Conservation (phyloP, 1,139 yeast species). For the Wickerhamomyces sp. region DNA sequence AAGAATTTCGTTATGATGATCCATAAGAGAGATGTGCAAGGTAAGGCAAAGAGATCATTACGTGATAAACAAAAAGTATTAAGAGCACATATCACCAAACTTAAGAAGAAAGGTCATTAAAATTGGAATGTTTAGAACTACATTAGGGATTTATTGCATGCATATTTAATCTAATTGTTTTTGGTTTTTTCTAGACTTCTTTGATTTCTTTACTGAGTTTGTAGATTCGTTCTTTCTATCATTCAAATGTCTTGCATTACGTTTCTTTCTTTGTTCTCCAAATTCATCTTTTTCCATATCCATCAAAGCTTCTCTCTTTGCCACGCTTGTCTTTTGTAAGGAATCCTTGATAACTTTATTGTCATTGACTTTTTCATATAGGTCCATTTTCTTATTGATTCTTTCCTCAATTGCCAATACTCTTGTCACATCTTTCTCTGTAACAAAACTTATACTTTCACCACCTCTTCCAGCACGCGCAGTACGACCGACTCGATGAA, state of each 20-base stretch:
- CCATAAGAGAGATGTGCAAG: slow-evolving; percentile 90
- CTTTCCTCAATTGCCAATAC: slow-evolving; percentile 84
- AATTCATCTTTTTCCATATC: slow-evolving; percentile 90
- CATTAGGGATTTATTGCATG: background rate
- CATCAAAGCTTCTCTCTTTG: slow-evolving; percentile 86
- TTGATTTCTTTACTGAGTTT: background rate
- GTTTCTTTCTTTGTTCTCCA: slow-evolving; percentile 65
- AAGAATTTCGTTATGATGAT: slow-evolving; percentile 99
- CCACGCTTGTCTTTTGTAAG: slow-evolving; percentile 65
- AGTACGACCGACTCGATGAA: slow-evolving; percentile 99
- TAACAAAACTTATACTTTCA: slow-evolving; percentile 64
- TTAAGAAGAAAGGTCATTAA: slow-evolving; percentile 75
- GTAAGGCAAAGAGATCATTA: slow-evolving; percentile 84
- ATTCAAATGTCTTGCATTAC: slow-evolving; percentile 41
- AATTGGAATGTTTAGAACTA: background rate
- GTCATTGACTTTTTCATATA: slow-evolving; percentile 67
- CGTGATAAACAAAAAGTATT: slow-evolving; percentile 86
- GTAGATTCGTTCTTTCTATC: background rate
- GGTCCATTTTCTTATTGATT: slow-evolving; percentile 70
- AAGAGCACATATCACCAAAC: slow-evolving; percentile 81
- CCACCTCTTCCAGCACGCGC: slow-evolving; percentile 97
- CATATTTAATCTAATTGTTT: background rate
- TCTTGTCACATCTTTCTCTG: slow-evolving; percentile 81
- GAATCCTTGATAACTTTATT: slow-evolving; percentile 70
- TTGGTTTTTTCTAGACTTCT: slow-evolving; percentile 1